Conservation (phyloP, 2,329 filamentous ascomycete genomes). For the Anisogramma anomala region DNA sequence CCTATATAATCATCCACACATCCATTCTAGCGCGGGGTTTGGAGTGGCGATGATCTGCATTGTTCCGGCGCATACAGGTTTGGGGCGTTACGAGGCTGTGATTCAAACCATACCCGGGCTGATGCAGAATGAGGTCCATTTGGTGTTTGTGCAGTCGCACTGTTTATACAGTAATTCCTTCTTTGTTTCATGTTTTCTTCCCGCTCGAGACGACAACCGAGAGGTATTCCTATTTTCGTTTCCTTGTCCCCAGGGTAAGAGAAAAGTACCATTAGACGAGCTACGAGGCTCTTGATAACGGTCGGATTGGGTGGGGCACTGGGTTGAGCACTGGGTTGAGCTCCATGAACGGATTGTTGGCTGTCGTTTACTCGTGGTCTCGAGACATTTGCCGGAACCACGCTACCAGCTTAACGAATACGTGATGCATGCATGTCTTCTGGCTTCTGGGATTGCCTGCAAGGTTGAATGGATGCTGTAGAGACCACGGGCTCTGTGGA, state of each 20-base stretch:
- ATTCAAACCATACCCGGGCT: conserved; percentile 10
- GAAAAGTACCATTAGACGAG: conserved; percentile 4
- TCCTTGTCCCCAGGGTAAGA: background rate
- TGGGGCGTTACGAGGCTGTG: conserved; percentile 14
- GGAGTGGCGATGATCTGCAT: conserved; percentile 13
- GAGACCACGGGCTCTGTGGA: no score
- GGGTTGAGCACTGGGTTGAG: no score
- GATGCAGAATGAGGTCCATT: conserved; percentile 8
- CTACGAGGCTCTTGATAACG: conserved; percentile 1
- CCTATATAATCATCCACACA: background rate
- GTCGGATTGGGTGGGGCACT: background rate
- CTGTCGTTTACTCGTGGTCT: no score
- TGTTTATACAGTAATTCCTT: conserved; percentile 2
- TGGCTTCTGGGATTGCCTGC: no score
- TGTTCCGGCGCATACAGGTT: conserved; percentile 12
- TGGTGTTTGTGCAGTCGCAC: conserved; percentile 5
- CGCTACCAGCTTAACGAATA: no score
- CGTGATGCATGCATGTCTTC: no score
- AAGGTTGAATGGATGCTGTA: no score
- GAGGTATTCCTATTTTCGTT: background rate
- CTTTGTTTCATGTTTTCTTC: background rate
- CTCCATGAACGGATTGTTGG: no score
- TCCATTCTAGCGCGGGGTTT: background rate
- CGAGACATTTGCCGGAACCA: no score
- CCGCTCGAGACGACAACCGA: background rate